Evolutionary conservation across 2,329 filamentous ascomycete genomes (phyloP).

Genomic region (Apiospora pterosperma): DNA sequence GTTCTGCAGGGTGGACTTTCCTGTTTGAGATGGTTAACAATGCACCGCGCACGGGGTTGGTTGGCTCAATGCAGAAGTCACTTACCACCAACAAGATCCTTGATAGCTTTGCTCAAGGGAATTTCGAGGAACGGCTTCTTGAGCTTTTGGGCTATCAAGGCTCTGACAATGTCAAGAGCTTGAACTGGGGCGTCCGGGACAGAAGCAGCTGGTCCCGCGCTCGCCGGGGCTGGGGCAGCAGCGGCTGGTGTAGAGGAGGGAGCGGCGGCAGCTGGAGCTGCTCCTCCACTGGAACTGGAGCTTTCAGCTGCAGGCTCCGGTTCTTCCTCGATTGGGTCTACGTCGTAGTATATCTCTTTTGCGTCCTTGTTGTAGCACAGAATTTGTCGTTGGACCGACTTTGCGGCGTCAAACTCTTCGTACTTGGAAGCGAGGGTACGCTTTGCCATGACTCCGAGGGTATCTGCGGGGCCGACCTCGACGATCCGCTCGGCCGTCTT

Average conservation of each 20-base stretch:
- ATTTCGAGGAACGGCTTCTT: constrained; percentile 91
- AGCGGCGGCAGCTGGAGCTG: constrained; percentile 35
- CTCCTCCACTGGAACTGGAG: constrained; percentile 34
- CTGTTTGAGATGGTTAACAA: constrained; percentile 41
- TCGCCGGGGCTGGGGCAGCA: constrained; percentile 44
- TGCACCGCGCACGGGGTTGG: neutral
- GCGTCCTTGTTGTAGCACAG: constrained; percentile 99
- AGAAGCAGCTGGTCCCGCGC: constrained; percentile 80
- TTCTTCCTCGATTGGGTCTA: constrained; percentile 92
- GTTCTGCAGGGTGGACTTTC: constrained; percentile 97
- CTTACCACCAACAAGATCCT: constrained; percentile 95
- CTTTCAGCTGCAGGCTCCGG: constrained; percentile 54
- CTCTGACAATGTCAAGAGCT: constrained; percentile 84
- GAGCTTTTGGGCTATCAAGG: constrained; percentile 92
- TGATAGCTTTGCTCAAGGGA: constrained; percentile 93
- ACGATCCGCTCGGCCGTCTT: constrained; percentile 96
- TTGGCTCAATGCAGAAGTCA: constrained; percentile 14
- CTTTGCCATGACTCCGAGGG: constrained; percentile 95
- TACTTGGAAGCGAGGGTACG: constrained; percentile 95
- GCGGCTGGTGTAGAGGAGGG: constrained; percentile 51
- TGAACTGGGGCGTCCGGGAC: constrained; percentile 84
- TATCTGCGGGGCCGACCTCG: constrained; percentile 95
- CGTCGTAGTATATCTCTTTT: constrained; percentile 99
- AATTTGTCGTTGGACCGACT: constrained; percentile 94
- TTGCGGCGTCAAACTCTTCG: constrained; percentile 96